Evolutionary conservation across 129 eudicot genomes (phyloP).

Genomic region (Centaurea solstitialis): DNA sequence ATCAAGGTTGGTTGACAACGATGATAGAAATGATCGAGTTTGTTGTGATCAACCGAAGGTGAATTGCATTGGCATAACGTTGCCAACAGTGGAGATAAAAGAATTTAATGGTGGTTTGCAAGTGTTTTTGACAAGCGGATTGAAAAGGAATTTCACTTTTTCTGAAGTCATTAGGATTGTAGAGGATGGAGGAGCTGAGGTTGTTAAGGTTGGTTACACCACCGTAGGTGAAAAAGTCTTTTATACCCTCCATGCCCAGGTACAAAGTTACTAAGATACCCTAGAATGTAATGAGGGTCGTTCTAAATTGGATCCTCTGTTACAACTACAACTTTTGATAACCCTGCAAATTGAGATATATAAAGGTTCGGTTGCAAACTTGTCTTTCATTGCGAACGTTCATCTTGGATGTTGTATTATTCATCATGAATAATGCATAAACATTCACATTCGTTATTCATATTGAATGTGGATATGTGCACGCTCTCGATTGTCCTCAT

Average conservation of each 20-base stretch:
- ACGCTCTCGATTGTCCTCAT: too few species aligned
- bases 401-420: too few species aligned
- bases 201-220: constrained; percentile 28
- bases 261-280: constrained; percentile 1
- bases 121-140: constrained; percentile 29
- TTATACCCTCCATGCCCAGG: constrained; percentile 61
- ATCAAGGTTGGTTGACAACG: neutral
- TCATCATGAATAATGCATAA: too few species aligned
- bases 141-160: constrained; percentile 13
- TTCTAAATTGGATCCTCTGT: too few species aligned
- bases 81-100: constrained; percentile 34
- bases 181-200: constrained; percentile 54
- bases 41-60: neutral
- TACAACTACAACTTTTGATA: too few species aligned
- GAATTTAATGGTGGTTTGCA: constrained; percentile 41
- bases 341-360: too few species aligned
- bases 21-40: neutral
- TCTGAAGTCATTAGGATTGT: constrained; percentile 27
- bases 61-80: neutral
- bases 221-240: constrained; percentile 34
- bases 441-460: too few species aligned
- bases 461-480: too few species aligned
- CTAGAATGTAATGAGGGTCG: neutral
- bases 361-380: too few species aligned
- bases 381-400: too few species aligned